These are phyloP conservation scores for Meira miltonrushii DNA, from an alignment of 1,284 basidiomycete genomes.

Conservation along the genomic window DNA sequence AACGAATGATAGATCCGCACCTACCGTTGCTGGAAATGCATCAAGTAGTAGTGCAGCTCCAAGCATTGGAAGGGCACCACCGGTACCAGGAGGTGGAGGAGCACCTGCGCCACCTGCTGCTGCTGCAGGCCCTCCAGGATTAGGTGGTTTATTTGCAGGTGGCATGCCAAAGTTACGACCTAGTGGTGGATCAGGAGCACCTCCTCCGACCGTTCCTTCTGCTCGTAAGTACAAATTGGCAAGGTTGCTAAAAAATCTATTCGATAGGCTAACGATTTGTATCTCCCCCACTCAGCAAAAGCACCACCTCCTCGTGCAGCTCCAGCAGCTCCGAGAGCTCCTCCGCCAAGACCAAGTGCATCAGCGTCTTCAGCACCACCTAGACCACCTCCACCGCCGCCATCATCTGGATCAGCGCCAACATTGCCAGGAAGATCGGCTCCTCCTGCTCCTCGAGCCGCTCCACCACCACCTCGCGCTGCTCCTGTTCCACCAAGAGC, in stretches of 20 bases:
- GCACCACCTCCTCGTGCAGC: not conserved
- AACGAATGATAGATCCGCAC: constrained; percentile 27
- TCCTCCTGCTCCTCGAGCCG: not conserved
- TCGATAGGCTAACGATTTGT: not conserved
- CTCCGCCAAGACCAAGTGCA: not conserved
- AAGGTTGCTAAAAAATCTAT: too few species aligned
- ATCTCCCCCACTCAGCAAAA: constrained; percentile 4
- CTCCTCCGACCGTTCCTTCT: constrained; percentile 4
- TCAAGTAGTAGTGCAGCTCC: constrained; percentile 7
- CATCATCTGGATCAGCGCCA: not conserved
- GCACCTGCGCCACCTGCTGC: constrained; percentile 11
- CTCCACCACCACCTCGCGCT: constrained; percentile 14
- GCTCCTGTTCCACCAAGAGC: constrained; percentile 17
- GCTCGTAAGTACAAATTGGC: not conserved
- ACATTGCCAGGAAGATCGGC: constrained; percentile 7
- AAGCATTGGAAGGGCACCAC: constrained; percentile 16
- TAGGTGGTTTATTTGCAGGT: constrained; percentile 79
- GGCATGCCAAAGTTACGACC: constrained; percentile 79
- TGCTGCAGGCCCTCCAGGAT: constrained; percentile 22
- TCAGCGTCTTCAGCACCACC: constrained; percentile 6
- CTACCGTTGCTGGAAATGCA: constrained; percentile 18
- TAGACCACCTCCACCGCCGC: constrained; percentile 4
- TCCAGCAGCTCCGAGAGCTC: constrained; percentile 8
- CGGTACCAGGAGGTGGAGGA: constrained; percentile 16
- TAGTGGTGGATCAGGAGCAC: constrained; percentile 5